Percentiles rank a stretch among this genome's conserved stretches.
These are phyloP conservation scores for Fusarium sp. DNA, from an alignment of 2,329 filamentous ascomycete species.

Conservation along the genomic window DNA sequence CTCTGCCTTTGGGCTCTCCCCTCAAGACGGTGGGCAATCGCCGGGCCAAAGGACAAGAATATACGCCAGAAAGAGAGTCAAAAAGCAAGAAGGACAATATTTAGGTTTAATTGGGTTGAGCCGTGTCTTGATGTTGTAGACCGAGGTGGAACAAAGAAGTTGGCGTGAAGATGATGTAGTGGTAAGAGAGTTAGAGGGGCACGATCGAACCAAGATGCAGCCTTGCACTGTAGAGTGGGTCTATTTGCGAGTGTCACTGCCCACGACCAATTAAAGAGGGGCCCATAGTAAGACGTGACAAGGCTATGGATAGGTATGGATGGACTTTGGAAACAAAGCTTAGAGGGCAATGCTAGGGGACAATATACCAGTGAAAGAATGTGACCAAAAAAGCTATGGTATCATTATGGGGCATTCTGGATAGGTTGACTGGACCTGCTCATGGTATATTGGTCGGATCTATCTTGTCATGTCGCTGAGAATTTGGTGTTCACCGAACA, in stretches of 20 bases:
- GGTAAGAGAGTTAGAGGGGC: conserved; percentile 46
- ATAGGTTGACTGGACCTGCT: too few relatives aligned
- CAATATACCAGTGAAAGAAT: not conserved
- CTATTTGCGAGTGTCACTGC: not conserved
- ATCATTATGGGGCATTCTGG: not conserved
- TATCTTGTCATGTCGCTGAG: not conserved
- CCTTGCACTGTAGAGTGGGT: conserved; percentile 35
- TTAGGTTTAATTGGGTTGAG: not conserved
- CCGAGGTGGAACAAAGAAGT: conserved; percentile 9
- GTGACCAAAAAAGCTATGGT: not conserved
- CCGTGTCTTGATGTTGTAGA: not conserved
- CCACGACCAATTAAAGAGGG: conserved; percentile 14
- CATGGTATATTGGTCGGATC: not conserved
- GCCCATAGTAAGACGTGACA: conserved; percentile 2
- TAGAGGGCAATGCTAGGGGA: not conserved
- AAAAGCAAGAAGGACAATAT: not conserved
- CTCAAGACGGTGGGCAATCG: not conserved
- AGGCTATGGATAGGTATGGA: conserved; percentile 21
- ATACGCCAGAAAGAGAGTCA: not conserved
- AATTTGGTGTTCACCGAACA: not conserved
- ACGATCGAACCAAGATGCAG: conserved; percentile 30
- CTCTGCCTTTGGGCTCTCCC: conserved; percentile 6
- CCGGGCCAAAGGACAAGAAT: not conserved
- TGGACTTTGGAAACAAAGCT: not conserved
- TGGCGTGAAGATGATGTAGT: conserved; percentile 31